Evolutionary conservation across 2,329 filamentous ascomycete species (phyloP).

Genomic region (Xylaria sp.): DNA sequence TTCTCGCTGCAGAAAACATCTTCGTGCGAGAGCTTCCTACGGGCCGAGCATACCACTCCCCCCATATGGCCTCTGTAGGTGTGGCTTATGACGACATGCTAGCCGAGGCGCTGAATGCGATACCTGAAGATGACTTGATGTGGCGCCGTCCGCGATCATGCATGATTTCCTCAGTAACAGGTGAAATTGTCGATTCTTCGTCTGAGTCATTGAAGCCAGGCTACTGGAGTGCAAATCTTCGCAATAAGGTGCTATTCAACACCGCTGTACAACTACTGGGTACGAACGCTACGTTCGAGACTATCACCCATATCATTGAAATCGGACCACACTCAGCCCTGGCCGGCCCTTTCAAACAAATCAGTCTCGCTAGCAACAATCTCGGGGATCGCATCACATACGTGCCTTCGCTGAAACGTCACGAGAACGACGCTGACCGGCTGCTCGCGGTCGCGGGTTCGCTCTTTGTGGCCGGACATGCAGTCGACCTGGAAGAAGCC

Average conservation of each 20-base stretch:
- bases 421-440: conserved; percentile 28
- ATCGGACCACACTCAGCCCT: conserved; percentile 43
- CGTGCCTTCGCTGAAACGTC: conserved; percentile 32
- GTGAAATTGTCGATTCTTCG: conserved; percentile 9
- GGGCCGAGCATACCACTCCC: conserved; percentile 47
- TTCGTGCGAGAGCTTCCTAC: conserved; percentile 54
- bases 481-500: conserved; percentile 34
- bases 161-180: conserved; percentile 37
- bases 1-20: conserved; percentile 49
- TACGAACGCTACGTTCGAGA: conserved; percentile 36
- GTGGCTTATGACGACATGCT: conserved; percentile 31
- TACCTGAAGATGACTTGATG: conserved; percentile 24
- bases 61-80: conserved; percentile 51
- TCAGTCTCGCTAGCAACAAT: conserved; percentile 34
- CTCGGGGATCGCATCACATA: conserved; percentile 27
- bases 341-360: conserved; percentile 44
- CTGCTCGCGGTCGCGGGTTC: conserved; percentile 36
- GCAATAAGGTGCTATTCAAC: conserved; percentile 34
- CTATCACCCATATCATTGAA: conserved; percentile 35
- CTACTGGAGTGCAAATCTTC: conserved; percentile 39
- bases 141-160: conserved; percentile 21
- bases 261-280: conserved; percentile 47
- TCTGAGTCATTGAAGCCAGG: conserved; percentile 12
- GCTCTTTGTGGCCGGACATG: conserved; percentile 33
- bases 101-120: conserved; percentile 4